A percentile compares a stretch with the other conserved stretches of the same genome.
Evolutionary conservation across 805 yeast species (phyloP).

Genomic region (Jamesozyma piceae): DNA sequence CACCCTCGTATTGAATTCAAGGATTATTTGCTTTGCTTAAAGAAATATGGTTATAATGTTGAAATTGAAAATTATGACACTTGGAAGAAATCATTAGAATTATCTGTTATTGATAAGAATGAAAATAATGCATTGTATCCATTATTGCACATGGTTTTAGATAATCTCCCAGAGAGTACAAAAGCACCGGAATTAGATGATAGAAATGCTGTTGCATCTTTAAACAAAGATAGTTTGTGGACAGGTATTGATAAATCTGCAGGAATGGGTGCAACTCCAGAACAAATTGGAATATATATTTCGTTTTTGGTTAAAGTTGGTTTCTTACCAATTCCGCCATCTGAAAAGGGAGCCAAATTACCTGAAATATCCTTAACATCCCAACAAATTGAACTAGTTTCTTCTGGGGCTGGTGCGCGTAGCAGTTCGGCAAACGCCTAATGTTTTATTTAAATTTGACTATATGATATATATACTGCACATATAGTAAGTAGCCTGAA

Average conservation of each 20-base stretch:
- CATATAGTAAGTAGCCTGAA: too few relatives aligned
- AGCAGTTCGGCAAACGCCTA: constrained; percentile 43
- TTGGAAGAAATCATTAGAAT: constrained; percentile 75
- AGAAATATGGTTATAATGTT: constrained; percentile 64
- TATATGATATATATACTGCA: neutral
- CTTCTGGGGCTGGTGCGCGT: constrained; percentile 68
- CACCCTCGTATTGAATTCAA: constrained; percentile 85
- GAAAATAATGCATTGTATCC: constrained; percentile 88
- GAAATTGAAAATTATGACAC: constrained; percentile 53
- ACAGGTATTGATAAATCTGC: constrained; percentile 56
- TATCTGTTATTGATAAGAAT: constrained; percentile 61
- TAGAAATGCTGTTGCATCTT: constrained; percentile 61
- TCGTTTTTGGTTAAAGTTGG: constrained; percentile 74
- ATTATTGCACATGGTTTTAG: constrained; percentile 85
- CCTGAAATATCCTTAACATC: constrained; percentile 50
- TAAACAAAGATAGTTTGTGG: constrained; percentile 51
- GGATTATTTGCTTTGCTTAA: constrained; percentile 59
- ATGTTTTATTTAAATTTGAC: neutral
- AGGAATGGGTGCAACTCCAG: constrained; percentile 67
- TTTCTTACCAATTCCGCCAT: constrained; percentile 58
- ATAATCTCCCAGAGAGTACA: constrained; percentile 80
- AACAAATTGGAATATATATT: constrained; percentile 65
- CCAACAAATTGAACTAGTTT: constrained; percentile 48
- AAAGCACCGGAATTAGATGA: constrained; percentile 96
- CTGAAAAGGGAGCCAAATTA: constrained; percentile 34